Base-by-base conservation (phyloP, 495 filamentous ascomycete genomes). In the Penicillium fimorum region DNA sequence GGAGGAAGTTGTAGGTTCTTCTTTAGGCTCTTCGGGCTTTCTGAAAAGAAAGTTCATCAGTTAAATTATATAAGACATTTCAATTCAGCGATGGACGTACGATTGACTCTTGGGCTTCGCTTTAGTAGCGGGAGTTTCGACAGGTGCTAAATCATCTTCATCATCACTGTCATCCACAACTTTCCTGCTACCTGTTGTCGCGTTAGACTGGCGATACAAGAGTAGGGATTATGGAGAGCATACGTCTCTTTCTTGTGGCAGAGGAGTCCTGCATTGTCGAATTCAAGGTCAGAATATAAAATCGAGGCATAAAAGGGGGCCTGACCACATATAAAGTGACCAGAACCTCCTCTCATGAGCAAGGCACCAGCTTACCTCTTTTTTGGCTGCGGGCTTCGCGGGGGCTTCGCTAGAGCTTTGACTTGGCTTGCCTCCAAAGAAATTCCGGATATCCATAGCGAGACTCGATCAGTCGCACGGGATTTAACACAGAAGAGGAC, bases 361-460 rank as follows among this genome's bases (percentile, higher is more conserved):
- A 54, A 52, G 41, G 32, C 35, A 50, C 20, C 24, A 54, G 44
- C 70, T 52, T 71, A 79, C 76, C 69, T 77, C 74, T 66, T 72
- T 71, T 61, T 74, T 73, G 32, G 52, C 32, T 20, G 68, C 62
- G 22, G 71, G 63, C 48, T 76, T 76, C 29, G 68, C 57, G 32
- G 43, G 7, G 5, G 70, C 63, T 13, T 65, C 45, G 48, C 38
- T 59, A 22, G 69, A 66, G 59, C 66, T 64, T 58, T 72, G 67
- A 47, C 66, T 66, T 17, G 70, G 59, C 68, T 79, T 79, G 54
- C 83, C 80, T 15, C 83, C 83, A 70, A 96, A 94, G 64, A 93
- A 96, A 60, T 73, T 86, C 49, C 91, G 77, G 57, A 95, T 95
- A 76, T 95, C 90, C 88, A 91, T 92, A 24, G 49, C 68, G 55